Evolutionary conservation across 345 rosid species (phyloP).

Genomic region (Eucalyptus tenuipes): DNA sequence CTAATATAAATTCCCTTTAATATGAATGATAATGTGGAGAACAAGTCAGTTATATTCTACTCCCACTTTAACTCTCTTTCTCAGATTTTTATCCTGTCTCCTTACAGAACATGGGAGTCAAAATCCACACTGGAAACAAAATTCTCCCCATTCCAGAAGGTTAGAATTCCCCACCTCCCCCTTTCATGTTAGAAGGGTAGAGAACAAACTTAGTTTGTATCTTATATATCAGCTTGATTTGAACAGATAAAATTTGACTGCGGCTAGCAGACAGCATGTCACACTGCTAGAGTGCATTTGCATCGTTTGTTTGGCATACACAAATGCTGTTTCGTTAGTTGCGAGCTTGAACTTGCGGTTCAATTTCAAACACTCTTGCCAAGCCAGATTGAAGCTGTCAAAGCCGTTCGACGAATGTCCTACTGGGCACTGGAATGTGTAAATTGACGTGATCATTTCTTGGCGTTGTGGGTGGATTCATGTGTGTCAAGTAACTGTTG

Average conservation of each 20-base stretch:
- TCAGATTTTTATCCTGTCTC: accelerated
- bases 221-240: background rate
- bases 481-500: background rate
- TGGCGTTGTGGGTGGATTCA: background rate
- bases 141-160: accelerated
- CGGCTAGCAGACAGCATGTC: background rate
- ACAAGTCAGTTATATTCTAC: background rate
- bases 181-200: too few relatives aligned
- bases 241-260: background rate
- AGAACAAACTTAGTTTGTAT: background rate
- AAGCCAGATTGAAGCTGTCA: background rate
- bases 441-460: background rate
- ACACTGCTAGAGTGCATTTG: background rate
- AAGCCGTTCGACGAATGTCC: background rate
- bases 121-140: too few relatives aligned
- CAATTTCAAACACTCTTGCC: background rate
- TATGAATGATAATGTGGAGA: background rate
- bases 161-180: too few relatives aligned
- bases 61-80: accelerated
- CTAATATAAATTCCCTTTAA: background rate
- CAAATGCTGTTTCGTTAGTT: background rate
- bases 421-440: background rate
- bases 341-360: background rate
- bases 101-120: accelerated
- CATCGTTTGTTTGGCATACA: background rate